Base-by-base conservation (phyloP, 345 rosid genomes). In the Brassica incana region DNA sequence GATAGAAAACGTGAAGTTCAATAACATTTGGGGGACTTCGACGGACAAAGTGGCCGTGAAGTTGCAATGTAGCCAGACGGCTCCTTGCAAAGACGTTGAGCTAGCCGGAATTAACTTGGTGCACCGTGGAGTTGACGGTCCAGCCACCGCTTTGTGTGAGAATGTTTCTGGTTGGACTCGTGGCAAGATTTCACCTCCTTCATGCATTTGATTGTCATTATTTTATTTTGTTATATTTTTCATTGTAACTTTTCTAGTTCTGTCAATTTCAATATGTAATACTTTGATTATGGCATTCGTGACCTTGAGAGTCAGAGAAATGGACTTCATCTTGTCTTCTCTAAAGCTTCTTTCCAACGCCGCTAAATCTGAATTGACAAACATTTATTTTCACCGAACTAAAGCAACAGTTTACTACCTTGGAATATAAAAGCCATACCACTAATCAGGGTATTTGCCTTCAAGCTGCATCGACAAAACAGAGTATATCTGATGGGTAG, bases 21-120 rank as follows among this genome's bases (percentile, higher is more conserved):
- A 20, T 10, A 81, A 86, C 76, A 79, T 83, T 1, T 30, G 83
- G 85, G 88, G 86, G 4, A 81, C 86, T n/a, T 84, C 86, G 48
- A 40, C 0, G 9, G 32, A 54, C 11, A 67, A 77, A 59, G 80
- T 71, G 18, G 88, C 88, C 0, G 84, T 86, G 32, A 71, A 77
- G 14, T 30, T 86, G 15, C 69, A 75, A 15, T 84, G 86, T 68
- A 86, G 88, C 67, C 23, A 48, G 1, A 69, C 4, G 5, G n/a
- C 29, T 30, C 85, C 82, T 12, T 83, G 88, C 80, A 76, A 70
- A 14, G 70, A 67, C 18, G 65, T 83, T 32, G 72, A 76, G 76
- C 67, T 85, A 23, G 29, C 35, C 32, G 33, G 75, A 40, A 29
- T 83, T 8, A 71, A 73, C 69, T 8, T 85, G 36, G 71, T 56